Evolutionary conservation across 2,329 filamentous ascomycete genomes (phyloP).

Genomic region (Penicillium sp.): DNA sequence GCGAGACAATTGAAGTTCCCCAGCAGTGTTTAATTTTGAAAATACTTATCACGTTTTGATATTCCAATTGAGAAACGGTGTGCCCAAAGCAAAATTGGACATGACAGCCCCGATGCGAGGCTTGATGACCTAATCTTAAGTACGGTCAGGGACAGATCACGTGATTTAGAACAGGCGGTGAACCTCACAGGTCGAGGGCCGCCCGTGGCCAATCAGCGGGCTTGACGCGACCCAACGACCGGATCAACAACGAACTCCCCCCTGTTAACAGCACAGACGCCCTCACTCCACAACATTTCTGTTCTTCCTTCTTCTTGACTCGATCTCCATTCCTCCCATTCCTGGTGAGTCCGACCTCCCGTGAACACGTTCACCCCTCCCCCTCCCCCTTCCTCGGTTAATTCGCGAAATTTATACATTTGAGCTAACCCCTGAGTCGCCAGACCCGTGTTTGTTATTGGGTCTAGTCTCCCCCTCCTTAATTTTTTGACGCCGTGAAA

Average conservation of each 20-base stretch:
- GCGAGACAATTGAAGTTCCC: not conserved
- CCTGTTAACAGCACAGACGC: slow-evolving; percentile 43
- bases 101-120: not conserved
- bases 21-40: no score
- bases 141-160: slow-evolving; percentile 1
- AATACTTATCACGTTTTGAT: no score
- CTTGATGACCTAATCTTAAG: not conserved
- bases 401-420: slow-evolving; percentile 1
- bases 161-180: slow-evolving; percentile 22
- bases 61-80: not conserved
- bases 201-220: slow-evolving; percentile 28
- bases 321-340: slow-evolving; percentile 29
- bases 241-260: slow-evolving; percentile 35
- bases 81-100: not conserved
- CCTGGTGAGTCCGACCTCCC: slow-evolving; percentile 11
- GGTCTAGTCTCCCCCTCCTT: slow-evolving; percentile 28
- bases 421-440: slow-evolving; percentile 21
- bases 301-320: slow-evolving; percentile 31
- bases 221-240: slow-evolving; percentile 39
- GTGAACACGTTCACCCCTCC: slow-evolving; percentile 6
- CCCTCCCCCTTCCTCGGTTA: slow-evolving; percentile 4
- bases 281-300: slow-evolving; percentile 49
- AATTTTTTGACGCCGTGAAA: slow-evolving; percentile 24
- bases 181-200: slow-evolving; percentile 10
- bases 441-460: slow-evolving; percentile 31